Evolutionary conservation across 768 basidiomycete genomes (phyloP), one percentile per base, ranked within the genome.

Genomic region (Amanita brunnescens): DNA sequence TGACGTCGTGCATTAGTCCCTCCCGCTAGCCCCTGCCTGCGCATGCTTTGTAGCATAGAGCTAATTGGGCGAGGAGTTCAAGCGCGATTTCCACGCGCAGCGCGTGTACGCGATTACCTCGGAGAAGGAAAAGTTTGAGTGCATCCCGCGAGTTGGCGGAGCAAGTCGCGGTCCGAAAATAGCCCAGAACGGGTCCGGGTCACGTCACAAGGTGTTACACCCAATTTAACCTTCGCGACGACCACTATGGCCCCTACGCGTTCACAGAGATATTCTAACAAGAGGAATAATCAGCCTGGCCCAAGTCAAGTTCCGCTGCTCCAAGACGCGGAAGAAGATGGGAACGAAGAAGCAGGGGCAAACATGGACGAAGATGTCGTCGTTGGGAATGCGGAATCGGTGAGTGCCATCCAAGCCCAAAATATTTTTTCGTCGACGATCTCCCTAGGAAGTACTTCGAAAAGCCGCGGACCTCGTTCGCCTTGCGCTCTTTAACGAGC

Each of bases 401-500:
- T 51, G 18, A 34, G 50, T 16, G 7, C 32, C 24, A 32, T 14
- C n/a, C n/a, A 32, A 14, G 7, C 49, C 34, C 29, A 23, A 6
- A n/a, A 23, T 43, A 7, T 40, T 10, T 40, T 18, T 10, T 18
- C 20, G n/a, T 24, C 8, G 23, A n/a, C 29, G 8, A 43, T 26
- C 21, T 18, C 18, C 35, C 10, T 16, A 89, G 86, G 77, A 83
- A n/a, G 59, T 80, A 23, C 67, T 71, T 21, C 71, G 77, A 45
- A 79, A 77, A 61, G 84, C 85, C 1, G 67, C 73, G 35, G 78
- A 80, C 47, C 73, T 91, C 32, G 85, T 82, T 13, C 75, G 87
- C 14, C 71, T 87, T 13, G 85, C 87, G 7, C 68, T 92, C 39
- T 90, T 88, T 62, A 70, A 69, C 3, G 87, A 91, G 61, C 77